These are phyloP conservation scores for Neonectria faginata DNA, from an alignment of 2,329 filamentous ascomycete species.

Conservation along the genomic window DNA sequence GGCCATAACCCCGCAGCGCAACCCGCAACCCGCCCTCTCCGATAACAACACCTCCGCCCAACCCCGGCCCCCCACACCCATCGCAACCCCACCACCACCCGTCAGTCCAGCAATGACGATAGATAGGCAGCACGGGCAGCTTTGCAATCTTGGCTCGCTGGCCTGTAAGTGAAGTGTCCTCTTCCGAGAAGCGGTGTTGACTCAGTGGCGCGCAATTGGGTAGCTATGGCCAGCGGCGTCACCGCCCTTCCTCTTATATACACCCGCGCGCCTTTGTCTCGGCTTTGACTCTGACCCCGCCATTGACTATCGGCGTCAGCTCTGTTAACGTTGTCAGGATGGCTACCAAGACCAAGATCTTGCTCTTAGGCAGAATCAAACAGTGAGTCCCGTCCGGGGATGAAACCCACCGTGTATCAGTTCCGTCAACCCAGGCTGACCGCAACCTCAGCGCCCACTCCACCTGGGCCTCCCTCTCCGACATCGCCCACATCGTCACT, in stretches of 20 bases:
- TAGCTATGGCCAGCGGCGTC: background rate
- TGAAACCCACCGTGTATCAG: background rate
- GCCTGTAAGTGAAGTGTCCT: background rate
- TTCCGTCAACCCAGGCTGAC: background rate
- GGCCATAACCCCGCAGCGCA: constrained; percentile 9
- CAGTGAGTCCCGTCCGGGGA: constrained; percentile 47
- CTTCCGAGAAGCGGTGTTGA: background rate
- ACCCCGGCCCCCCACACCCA: constrained; percentile 18
- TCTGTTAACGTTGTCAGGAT: constrained; percentile 33
- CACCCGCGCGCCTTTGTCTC: too few relatives aligned
- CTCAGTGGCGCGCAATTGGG: background rate
- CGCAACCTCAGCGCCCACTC: constrained; percentile 67
- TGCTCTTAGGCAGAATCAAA: constrained; percentile 54
- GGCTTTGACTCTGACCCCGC: constrained; percentile 9
- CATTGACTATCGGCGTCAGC: constrained; percentile 2
- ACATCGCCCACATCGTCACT: constrained; percentile 73
- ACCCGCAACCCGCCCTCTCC: background rate
- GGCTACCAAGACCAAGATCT: constrained; percentile 51
- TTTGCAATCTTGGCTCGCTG: background rate
- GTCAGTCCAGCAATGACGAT: constrained; percentile 8
- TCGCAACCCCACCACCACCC: constrained; percentile 24
- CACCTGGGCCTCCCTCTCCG: constrained; percentile 70
- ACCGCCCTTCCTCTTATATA: background rate
- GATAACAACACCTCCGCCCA: constrained; percentile 1
- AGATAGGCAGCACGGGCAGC: background rate